Conservation (phyloP, 1,139 yeast genomes). For the Yamadazyma friedrichii region DNA sequence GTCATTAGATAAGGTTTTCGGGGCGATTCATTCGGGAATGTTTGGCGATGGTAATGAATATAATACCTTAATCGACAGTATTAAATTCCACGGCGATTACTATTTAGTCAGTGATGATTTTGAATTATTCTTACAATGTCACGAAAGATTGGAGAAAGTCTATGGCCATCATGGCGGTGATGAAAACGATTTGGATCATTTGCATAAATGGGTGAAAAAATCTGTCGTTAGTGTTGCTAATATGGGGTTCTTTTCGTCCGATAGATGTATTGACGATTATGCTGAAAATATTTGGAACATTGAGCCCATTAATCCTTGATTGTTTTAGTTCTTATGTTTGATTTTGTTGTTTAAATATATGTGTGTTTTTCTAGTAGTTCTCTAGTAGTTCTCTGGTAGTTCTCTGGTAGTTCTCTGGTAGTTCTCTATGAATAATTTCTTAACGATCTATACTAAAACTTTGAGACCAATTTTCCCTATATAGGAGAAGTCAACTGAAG, state of each 20-base stretch:
- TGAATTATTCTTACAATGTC: conserved; percentile 82
- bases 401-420: background rate
- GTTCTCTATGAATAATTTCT: too few species aligned
- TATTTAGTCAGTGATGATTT: conserved; percentile 89
- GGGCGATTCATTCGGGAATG: conserved; percentile 62
- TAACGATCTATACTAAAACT: too few species aligned
- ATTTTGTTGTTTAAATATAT: too few species aligned
- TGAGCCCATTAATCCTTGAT: conserved; percentile 52
- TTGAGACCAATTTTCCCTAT: too few species aligned
- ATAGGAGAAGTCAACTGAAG: too few species aligned
- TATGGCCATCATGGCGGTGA: conserved; percentile 52
- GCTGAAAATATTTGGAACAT: conserved; percentile 93
- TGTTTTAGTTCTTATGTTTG: too few species aligned
- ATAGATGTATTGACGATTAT: conserved; percentile 88
- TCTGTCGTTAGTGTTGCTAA: conserved; percentile 80
- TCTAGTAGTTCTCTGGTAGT: background rate
- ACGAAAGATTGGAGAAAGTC: conserved; percentile 69
- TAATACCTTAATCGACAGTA: conserved; percentile 64
- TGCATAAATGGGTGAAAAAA: conserved; percentile 72
- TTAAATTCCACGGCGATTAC: conserved; percentile 75
- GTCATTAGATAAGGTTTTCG: conserved; percentile 59
- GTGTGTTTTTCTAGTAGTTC: too few species aligned
- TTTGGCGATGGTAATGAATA: conserved; percentile 76
- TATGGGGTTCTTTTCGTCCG: conserved; percentile 91
- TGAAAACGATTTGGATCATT: conserved; percentile 48